phyloP scores from a whole-genome alignment of 2,329 filamentous ascomycete species.

The Fusarium secorum region DNA sequence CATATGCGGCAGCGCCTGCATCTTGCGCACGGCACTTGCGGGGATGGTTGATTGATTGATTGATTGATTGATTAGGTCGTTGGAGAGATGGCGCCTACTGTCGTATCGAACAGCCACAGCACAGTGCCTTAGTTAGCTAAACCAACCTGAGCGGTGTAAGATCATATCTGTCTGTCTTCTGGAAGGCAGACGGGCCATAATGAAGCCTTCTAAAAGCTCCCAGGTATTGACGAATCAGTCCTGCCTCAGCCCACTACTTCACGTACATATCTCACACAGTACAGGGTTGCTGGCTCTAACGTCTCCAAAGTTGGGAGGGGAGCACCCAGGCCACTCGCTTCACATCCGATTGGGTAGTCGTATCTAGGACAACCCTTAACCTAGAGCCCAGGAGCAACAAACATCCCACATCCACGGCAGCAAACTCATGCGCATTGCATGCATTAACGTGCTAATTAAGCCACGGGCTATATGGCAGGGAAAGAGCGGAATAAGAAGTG shows the following conservation, averaged over 20 bases:
- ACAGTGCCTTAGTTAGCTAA: neutral
- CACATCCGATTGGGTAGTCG: conserved; percentile 40
- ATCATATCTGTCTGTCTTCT: conserved; percentile 7
- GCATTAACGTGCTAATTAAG: conserved; percentile 36
- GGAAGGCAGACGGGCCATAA: conserved; percentile 20
- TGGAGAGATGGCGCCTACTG: conserved; percentile 4
- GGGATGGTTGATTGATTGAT: neutral
- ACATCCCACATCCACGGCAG: conserved; percentile 41
- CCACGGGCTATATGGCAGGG: conserved; percentile 31
- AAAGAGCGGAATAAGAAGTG: conserved; percentile 19
- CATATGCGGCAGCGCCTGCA: conserved; percentile 22
- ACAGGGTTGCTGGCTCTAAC: conserved; percentile 27
- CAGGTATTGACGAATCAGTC: conserved; percentile 25
- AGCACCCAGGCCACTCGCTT: conserved; percentile 20
- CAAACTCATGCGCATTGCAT: conserved; percentile 42
- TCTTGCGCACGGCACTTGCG: conserved; percentile 6
- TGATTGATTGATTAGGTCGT: neutral
- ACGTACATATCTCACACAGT: conserved; percentile 36
- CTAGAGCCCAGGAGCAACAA: conserved; percentile 40
- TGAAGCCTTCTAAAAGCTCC: conserved; percentile 6
- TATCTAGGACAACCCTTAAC: conserved; percentile 36
- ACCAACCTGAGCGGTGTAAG: conserved; percentile 13
- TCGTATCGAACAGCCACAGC: neutral
- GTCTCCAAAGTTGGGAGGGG: conserved; percentile 19
- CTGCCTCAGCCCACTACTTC: conserved; percentile 27